phyloP scores from a whole-genome alignment of 257 asterid species.

The Ehretia macrophylla region DNA sequence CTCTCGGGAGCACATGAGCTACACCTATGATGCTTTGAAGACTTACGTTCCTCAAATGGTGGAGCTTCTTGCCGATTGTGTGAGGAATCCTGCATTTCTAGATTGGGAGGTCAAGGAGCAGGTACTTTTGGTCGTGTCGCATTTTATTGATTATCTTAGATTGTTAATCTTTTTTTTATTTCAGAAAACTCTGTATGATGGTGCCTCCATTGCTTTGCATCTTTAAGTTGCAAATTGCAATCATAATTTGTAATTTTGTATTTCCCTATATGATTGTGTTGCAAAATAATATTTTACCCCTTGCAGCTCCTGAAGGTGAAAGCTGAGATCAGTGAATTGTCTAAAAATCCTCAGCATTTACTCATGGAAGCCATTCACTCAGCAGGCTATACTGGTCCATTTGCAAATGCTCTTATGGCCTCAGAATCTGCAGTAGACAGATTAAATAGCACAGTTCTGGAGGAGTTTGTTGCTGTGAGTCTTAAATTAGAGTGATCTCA shows the following conservation, averaged over 20 bases:
- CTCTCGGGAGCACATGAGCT: conserved; percentile 80
- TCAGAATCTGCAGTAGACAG: conserved; percentile 53
- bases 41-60: conserved; percentile 86
- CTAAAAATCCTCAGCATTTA: conserved; percentile 70
- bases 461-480: conserved; percentile 79
- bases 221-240: neutral
- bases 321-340: conserved; percentile 53
- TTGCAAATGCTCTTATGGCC: conserved; percentile 59
- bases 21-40: conserved; percentile 73
- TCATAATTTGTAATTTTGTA: too few species aligned
- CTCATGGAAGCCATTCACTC: conserved; percentile 82
- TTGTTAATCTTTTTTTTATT: neutral
- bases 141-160: too few species aligned
- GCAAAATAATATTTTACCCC: neutral
- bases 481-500: neutral
- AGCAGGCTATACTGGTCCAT: conserved; percentile 74
- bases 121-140: conserved; percentile 34
- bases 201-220: neutral
- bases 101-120: conserved; percentile 99
- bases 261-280: too few species aligned
- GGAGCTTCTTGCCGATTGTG: conserved; percentile 75
- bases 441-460: conserved; percentile 62
- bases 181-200: neutral
- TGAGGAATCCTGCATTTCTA: conserved; percentile 83
- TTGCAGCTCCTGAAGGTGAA: conserved; percentile 59